Percentiles rank a stretch among this genome's conserved stretches.
Evolutionary conservation across 441 rosid genomes (phyloP).

Genomic region (Eruca vesicaria): DNA sequence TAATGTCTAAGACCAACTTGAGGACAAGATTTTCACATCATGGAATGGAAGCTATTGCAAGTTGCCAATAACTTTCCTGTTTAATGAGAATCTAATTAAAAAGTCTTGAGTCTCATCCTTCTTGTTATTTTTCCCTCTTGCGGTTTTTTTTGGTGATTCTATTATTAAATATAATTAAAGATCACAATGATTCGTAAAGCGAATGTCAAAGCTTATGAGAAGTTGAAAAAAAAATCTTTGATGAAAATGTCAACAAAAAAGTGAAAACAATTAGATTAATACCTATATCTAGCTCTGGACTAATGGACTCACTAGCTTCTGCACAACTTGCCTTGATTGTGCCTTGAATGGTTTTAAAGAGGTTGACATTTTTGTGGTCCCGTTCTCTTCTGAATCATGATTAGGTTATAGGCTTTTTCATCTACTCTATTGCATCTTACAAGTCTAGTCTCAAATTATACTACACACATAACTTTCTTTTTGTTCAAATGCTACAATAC

Average conservation of each 20-base stretch:
- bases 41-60: conserved; percentile 24
- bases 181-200: not conserved
- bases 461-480: not conserved
- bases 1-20: conserved; percentile 18
- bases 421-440: not conserved
- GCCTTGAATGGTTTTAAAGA: conserved; percentile 17
- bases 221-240: not conserved
- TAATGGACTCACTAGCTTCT: conserved; percentile 25
- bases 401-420: conserved; percentile 1
- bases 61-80: conserved; percentile 16
- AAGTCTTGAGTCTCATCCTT: conserved; percentile 23
- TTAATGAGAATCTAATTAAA: conserved; percentile 20
- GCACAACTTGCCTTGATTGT: conserved; percentile 26
- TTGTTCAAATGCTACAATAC: not conserved
- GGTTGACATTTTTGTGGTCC: conserved; percentile 30
- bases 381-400: not conserved
- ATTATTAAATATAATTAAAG: not conserved
- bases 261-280: conserved; percentile 9
- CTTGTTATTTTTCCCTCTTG: conserved; percentile 12
- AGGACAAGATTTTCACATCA: conserved; percentile 26
- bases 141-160: not conserved
- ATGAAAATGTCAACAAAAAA: conserved; percentile 25
- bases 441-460: not conserved
- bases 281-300: conserved; percentile 16
- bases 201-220: conserved; percentile 30